Evolutionary conservation across 2,329 filamentous ascomycete species (phyloP), one percentile per base, ranked within the genome.

Genomic region (Alternaria sp.): DNA sequence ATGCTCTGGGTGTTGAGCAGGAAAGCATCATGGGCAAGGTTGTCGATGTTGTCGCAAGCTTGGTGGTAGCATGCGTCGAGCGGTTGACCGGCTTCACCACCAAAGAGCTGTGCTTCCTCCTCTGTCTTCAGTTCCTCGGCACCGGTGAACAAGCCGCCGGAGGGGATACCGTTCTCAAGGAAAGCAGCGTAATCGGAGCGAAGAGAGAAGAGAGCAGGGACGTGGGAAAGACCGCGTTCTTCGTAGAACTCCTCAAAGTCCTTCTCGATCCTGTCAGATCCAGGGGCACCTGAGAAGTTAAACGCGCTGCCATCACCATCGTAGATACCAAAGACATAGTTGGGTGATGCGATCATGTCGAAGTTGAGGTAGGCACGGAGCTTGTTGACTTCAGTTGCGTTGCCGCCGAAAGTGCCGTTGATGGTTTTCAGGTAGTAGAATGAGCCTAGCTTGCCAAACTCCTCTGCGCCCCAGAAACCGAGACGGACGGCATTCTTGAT

Each of bases 361-460:
- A 79, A 80, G 71, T 80, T 79, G 62, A 80, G 76, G 64, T 79
- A 79, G 11, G 77, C 74, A 10, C 76, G 71, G 54, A 80, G 70
- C 63, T 79, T 78, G 54, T 59, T 62, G 26, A 74, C 71, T 54
- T 79, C 77, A 3, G 66, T 58, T n/a, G 62, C 53, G 31, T 60
- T 64, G 42, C 73, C 73, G 34, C 61, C 59, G 29, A 78, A 65
- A 21, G 67, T 69, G 28, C 72, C 72, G 61, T 74, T 74, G 52
- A 78, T 69, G 9, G 66, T 69, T 63, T 72, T 73, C 53, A 78
- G 66, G 68, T 79, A 79, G 66, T 78, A 71, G 63, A 69, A 72
- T 0, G 72, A 75, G 17, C 78, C 78, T 4, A 79, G 69, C 24
- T 76, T 72, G 14, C 78, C 78, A 37, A 77, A 78, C 57, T 80